These are phyloP conservation scores for Pseudonitzschia delicatissima DNA, from an alignment of 108 stramenopile species.

Conservation along the genomic window DNA sequence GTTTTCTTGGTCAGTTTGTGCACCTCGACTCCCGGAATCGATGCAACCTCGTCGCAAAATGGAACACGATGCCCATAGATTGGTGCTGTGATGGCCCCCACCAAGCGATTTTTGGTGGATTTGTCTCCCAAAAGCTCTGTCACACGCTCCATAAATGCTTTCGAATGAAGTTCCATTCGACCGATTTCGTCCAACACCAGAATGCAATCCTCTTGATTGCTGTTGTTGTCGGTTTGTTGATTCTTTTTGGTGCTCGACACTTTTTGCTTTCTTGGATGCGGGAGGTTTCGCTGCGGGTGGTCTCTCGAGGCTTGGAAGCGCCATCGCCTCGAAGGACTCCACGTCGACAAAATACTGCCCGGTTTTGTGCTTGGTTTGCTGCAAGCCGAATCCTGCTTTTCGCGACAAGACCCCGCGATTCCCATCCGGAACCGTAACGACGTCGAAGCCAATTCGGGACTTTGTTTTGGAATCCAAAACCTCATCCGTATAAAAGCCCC, in stretches of 20 bases:
- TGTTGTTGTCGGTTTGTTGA: not conserved
- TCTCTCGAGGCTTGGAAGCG: slow-evolving; percentile 8
- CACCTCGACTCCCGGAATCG: not conserved
- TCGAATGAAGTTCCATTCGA: slow-evolving; percentile 30
- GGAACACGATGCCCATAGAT: slow-evolving; percentile 23
- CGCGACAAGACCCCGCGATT: slow-evolving; percentile 21
- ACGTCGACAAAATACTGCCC: slow-evolving; percentile 32
- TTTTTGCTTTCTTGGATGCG: not conserved
- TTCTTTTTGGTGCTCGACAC: not conserved
- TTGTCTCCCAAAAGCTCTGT: not conserved
- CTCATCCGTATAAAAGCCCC: slow-evolving; percentile 30
- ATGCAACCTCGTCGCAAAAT: slow-evolving; percentile 23
- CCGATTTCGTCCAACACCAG: slow-evolving; percentile 28
- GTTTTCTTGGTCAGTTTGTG: slow-evolving; percentile 24
- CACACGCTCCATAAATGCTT: slow-evolving; percentile 11
- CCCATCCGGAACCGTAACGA: slow-evolving; percentile 17
- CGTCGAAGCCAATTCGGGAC: slow-evolving; percentile 23
- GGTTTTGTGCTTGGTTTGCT: slow-evolving; percentile 3
- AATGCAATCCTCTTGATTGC: slow-evolving; percentile 1
- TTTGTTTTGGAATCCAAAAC: slow-evolving; percentile 12
- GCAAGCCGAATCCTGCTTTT: slow-evolving; percentile 14
- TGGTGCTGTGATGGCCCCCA: slow-evolving; percentile 23
- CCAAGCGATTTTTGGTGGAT: not conserved
- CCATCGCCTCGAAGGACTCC: slow-evolving; percentile 22
- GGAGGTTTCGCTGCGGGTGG: not conserved